These are phyloP conservation scores for Starmerella stellata DNA, from an alignment of 805 yeast genomes.

Conservation along the genomic window DNA sequence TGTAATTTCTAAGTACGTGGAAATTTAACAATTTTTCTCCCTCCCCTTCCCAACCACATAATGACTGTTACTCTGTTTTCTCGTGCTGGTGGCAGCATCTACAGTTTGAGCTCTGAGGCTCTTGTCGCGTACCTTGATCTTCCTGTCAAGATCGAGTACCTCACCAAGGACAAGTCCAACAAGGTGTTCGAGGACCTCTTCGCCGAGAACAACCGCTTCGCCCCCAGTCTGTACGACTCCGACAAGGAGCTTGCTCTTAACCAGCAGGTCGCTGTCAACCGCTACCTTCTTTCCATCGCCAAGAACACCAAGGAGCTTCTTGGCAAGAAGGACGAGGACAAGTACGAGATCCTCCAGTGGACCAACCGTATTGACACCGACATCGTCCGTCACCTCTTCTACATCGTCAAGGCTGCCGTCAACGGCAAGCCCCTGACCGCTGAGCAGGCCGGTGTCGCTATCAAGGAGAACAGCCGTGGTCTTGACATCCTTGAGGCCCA, in stretches of 20 bases:
- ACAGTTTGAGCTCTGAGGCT: conserved; percentile 13
- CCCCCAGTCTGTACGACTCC: conserved; percentile 14
- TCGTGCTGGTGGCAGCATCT: conserved; percentile 11
- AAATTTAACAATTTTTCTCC: too few species aligned
- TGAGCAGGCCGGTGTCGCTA: conserved; percentile 39
- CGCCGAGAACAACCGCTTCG: conserved; percentile 10
- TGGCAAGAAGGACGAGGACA: conserved; percentile 10
- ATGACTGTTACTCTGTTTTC: conserved; percentile 15
- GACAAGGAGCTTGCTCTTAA: conserved; percentile 8
- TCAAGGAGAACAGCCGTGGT: conserved; percentile 22
- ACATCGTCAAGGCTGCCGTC: conserved; percentile 37
- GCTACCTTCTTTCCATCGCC: conserved; percentile 14
- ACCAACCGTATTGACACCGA: conserved; percentile 59
- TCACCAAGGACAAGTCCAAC: conserved; percentile 6
- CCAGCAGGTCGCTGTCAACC: conserved; percentile 16
- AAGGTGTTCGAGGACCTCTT: conserved; percentile 10
- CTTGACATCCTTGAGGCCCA: conserved; percentile 25
- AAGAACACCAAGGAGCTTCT: conserved; percentile 14
- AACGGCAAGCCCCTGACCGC: conserved; percentile 66
- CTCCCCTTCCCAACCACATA: too few species aligned
- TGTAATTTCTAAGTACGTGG: too few species aligned
- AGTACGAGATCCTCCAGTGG: conserved; percentile 45
- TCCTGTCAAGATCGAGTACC: conserved; percentile 11
- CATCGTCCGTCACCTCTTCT: conserved; percentile 30
- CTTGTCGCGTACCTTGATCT: conserved; percentile 12